phyloP scores from a whole-genome alignment of 2,329 filamentous ascomycete species.

The Fusarium sp. region DNA sequence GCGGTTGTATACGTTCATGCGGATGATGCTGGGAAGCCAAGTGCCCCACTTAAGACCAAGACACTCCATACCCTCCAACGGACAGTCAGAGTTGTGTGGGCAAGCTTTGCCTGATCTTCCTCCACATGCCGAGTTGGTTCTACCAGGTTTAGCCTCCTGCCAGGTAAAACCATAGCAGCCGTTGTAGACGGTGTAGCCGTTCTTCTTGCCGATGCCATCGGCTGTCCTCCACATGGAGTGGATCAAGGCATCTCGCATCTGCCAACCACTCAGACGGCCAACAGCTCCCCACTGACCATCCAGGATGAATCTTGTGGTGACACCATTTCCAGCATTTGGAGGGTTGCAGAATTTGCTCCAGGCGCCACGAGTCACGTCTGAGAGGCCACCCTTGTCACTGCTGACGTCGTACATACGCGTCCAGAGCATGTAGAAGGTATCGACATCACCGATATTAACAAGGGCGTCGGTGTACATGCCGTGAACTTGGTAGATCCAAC shows the following conservation, averaged over 20 bases:
- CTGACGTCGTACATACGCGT: conserved; percentile 8
- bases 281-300: conserved; percentile 17
- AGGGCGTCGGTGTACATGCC: conserved; percentile 10
- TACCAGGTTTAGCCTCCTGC: not conserved
- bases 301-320: not conserved
- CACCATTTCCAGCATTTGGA: not conserved
- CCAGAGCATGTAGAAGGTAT: conserved; percentile 9
- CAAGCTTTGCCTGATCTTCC: not conserved
- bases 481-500: conserved; percentile 8
- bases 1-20: conserved; percentile 14
- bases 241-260: conserved; percentile 10
- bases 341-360: conserved; percentile 8
- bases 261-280: not conserved
- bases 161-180: conserved; percentile 4
- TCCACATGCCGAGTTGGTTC: not conserved
- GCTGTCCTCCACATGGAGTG: conserved; percentile 2
- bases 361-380: not conserved
- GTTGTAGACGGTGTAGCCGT: conserved; percentile 4
- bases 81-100: not conserved
- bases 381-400: not conserved
- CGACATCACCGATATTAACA: conserved; percentile 10
- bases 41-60: not conserved
- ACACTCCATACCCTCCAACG: conserved; percentile 13
- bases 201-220: not conserved
- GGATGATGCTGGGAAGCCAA: conserved; percentile 14